Percentiles rank a stretch among this genome's conserved stretches.
phyloP scores from a whole-genome alignment of 2,329 filamentous ascomycete genomes.

The Colletotrichum trifolii region DNA sequence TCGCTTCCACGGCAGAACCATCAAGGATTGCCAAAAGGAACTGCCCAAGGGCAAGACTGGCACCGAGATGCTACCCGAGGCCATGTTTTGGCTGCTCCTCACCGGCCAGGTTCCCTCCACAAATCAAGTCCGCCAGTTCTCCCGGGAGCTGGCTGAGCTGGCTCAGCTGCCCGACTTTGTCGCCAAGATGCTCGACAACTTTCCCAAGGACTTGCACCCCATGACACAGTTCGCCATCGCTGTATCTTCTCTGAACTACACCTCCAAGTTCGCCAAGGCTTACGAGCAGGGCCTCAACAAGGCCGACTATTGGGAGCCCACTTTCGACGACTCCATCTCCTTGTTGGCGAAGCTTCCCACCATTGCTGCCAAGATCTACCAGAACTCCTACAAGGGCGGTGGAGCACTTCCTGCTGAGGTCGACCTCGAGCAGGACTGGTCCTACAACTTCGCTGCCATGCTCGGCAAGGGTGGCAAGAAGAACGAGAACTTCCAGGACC shows the following conservation, averaged over 20 bases:
- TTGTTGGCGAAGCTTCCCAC: conserved; percentile 96
- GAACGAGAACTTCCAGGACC: conserved; percentile 94
- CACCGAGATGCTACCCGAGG: conserved; percentile 97
- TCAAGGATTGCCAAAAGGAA: conserved; percentile 96
- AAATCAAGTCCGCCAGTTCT: conserved; percentile 83
- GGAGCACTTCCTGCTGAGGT: conserved; percentile 80
- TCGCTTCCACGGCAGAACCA: conserved; percentile 96
- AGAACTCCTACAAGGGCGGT: conserved; percentile 83
- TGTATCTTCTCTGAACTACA: conserved; percentile 95
- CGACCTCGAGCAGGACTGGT: conserved; percentile 92
- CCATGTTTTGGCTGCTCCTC: conserved; percentile 99
- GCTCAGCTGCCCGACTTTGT: conserved; percentile 85
- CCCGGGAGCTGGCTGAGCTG: conserved; percentile 87
- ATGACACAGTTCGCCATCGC: conserved; percentile 99
- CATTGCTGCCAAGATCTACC: conserved; percentile 97
- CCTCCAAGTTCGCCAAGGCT: conserved; percentile 90
- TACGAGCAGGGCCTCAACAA: conserved; percentile 94
- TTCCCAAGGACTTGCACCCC: conserved; percentile 90
- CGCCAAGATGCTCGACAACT: conserved; percentile 86
- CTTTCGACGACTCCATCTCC: conserved; percentile 94
- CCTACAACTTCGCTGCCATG: conserved; percentile 98
- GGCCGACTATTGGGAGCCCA: conserved; percentile 98
- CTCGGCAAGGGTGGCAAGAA: conserved; percentile 89
- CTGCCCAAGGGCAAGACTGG: conserved; percentile 92
- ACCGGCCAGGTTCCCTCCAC: conserved; percentile 91